Base-by-base conservation (phyloP, 345 rosid genomes). In the Hibiscus syriacus region DNA sequence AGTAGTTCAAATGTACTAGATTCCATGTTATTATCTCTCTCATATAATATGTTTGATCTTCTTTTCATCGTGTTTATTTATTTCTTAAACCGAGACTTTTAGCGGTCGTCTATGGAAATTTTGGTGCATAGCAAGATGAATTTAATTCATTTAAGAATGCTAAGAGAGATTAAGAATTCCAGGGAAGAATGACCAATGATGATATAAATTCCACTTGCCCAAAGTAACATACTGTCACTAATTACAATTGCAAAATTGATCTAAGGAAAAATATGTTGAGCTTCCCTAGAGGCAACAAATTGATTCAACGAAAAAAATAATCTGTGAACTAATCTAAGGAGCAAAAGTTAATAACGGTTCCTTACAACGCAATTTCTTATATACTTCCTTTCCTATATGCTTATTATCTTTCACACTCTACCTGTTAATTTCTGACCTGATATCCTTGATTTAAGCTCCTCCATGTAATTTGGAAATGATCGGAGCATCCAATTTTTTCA, bases 361-460 rank as follows among this genome's bases (percentile, higher is more conserved):
- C 54, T 63, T 46, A 43, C 64, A 64, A 62, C 32, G 72, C 60
- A 34, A 0, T 29, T 46, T 68, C 30, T 26, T 63, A 20, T 60
- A 63, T 22, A 19, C 27, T 22, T n/a, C 32, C 23, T 5, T 67
- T 41, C 54, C 58, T 72, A 25, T 52, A 30, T 19, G 27, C 26
- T 49, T 55, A 30, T 12, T 26, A 10, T 41, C 36, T 34, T 58
- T 49, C 57, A 71, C 60, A 12, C 27, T 46, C 69, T 52, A 60
- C 26, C 48, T 23, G 48, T 63, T 19, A 64, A 68, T 22, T 13
- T 22, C 30, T 53, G 32, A 71, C 29, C 54, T 48, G 17, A 43
- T 30, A 65, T 22, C 69, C 69, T 39, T 19, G 55, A 27, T n/a
- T 66, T 62, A 70, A 78, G 34, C 71, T 60, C 82, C 70, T 25